Evolutionary conservation across 176 grass and related monocot genomes (phyloP).

Genomic region (bread wheat (Triticum aestivum)): IWGSC_CS_RefSeq_v2.1 NC_057807.1:71911248-71911747

Average conservation of each 20-base stretch:
- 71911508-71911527: slow-evolving; percentile 74
- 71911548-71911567: slow-evolving; percentile 96
- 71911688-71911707: slow-evolving; percentile 69
- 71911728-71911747: slow-evolving; percentile 80
- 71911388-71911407: background rate
- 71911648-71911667: slow-evolving; percentile 34
- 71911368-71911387: slow-evolving; percentile 12
- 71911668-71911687: slow-evolving; percentile 54
- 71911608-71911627: slow-evolving; percentile 75
- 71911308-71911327: background rate
- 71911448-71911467: background rate
- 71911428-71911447: too few relatives aligned
- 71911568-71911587: slow-evolving; percentile 80
- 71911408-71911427: too few relatives aligned
- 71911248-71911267: too few relatives aligned
- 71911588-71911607: slow-evolving; percentile 56
- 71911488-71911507: slow-evolving; percentile 86
- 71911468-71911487: slow-evolving; percentile 36
- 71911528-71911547: slow-evolving; percentile 72
- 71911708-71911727: slow-evolving; percentile 84
- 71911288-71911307: background rate
- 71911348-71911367: background rate
- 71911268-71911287: background rate
- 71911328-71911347: background rate
- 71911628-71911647: slow-evolving; percentile 60